These are phyloP conservation scores for Zygotorulaspora sp. DNA, from an alignment of 805 yeast species.

Conservation along the genomic window DNA sequence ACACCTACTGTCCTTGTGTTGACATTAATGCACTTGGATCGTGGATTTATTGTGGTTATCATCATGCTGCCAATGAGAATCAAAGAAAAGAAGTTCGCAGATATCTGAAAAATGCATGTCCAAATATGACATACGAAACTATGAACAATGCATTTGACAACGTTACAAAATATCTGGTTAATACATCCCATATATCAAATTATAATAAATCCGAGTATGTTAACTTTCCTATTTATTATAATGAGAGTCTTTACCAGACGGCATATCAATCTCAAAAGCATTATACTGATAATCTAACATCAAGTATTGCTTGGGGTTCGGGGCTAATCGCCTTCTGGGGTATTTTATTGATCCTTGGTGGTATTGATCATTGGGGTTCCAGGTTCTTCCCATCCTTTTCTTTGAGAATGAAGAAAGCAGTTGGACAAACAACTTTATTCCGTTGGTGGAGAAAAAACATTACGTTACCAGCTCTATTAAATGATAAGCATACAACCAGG, in stretches of 20 bases:
- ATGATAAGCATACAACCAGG: conserved; percentile 13
- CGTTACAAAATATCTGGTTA: conserved; percentile 42
- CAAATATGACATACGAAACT: conserved; percentile 35
- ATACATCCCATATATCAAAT: conserved; percentile 31
- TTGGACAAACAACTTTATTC: conserved; percentile 10
- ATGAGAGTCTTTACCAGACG: conserved; percentile 25
- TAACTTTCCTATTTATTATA: conserved; percentile 37
- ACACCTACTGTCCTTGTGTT: conserved; percentile 24
- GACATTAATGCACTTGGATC: conserved; percentile 33
- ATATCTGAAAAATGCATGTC: conserved; percentile 29
- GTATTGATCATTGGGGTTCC: conserved; percentile 40
- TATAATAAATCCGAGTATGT: conserved; percentile 36
- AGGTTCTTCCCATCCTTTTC: conserved; percentile 39
- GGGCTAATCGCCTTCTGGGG: conserved; percentile 49
- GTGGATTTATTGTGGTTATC: conserved; percentile 29
- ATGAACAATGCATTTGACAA: conserved; percentile 40
- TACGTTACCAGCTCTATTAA: conserved; percentile 19
- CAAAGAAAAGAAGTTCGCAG: conserved; percentile 17
- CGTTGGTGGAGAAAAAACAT: conserved; percentile 18
- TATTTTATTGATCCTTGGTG: conserved; percentile 40
- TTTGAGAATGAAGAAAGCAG: conserved; percentile 30
- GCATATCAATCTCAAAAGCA: conserved; percentile 25
- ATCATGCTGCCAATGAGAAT: conserved; percentile 11
- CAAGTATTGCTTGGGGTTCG: conserved; percentile 44
- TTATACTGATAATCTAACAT: conserved; percentile 34